Conservation (phyloP, 805 yeast genomes). For the Candida odintsovae region DNA sequence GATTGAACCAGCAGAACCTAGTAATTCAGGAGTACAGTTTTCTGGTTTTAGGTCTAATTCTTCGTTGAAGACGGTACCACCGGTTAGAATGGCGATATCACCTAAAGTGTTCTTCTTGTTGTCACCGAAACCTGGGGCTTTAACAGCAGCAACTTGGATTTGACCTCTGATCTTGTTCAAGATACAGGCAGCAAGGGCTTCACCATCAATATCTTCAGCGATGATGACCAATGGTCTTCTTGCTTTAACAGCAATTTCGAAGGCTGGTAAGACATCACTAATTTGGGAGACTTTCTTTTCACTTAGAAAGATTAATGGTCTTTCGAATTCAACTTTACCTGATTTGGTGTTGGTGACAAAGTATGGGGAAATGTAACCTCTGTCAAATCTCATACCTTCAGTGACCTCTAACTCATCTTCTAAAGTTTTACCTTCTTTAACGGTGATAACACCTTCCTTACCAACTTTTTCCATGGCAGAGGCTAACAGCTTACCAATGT, state of each 20-base stretch:
- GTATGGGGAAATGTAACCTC: conserved; percentile 97
- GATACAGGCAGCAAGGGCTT: conserved; percentile 97
- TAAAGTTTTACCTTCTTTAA: conserved; percentile 95
- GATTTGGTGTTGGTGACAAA: conserved; percentile 83
- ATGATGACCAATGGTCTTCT: conserved; percentile 92
- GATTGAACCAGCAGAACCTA: conserved; percentile 90
- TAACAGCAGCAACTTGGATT: conserved; percentile 95
- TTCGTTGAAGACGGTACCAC: conserved; percentile 55
- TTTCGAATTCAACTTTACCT: conserved; percentile 95
- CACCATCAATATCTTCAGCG: conserved; percentile 98
- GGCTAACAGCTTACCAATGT: conserved; percentile 89
- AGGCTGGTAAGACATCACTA: conserved; percentile 87
- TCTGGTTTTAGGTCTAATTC: conserved; percentile 90
- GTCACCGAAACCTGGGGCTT: conserved; percentile 99
- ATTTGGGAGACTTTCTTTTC: conserved; percentile 89
- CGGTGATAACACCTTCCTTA: conserved; percentile 98
- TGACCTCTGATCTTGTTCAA: conserved; percentile 97
- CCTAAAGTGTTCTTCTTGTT: conserved; percentile 94
- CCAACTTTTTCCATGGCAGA: conserved; percentile 99
- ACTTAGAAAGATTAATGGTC: conserved; percentile 76
- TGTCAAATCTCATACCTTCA: conserved; percentile 98
- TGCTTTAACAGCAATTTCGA: conserved; percentile 88
- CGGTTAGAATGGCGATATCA: conserved; percentile 92
- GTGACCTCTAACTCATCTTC: conserved; percentile 97
- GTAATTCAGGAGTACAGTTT: conserved; percentile 82